A percentile compares a stretch with the other conserved stretches of the same genome.
Conservation (phyloP, 208 protist species). For the Leishmania tropica region DNA sequence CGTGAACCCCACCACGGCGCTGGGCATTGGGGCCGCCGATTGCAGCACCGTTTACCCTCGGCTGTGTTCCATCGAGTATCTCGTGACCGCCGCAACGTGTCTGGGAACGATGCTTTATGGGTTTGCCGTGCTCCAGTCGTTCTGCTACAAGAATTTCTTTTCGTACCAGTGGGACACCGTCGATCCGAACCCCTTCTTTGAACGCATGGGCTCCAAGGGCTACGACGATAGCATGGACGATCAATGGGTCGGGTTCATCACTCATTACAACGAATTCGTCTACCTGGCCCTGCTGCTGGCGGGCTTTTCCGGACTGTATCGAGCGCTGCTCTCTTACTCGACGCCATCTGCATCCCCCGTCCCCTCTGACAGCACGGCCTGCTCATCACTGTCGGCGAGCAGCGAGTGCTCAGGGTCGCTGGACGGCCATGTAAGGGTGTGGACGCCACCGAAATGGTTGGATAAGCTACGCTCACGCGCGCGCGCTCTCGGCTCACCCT, state of each 20-base stretch:
- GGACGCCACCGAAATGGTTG: not conserved
- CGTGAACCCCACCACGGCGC: constrained; percentile 5
- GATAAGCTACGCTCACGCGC: not conserved
- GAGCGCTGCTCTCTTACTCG: not conserved
- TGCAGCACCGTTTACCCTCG: constrained; percentile 3
- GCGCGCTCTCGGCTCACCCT: not conserved
- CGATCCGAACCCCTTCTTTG: not conserved
- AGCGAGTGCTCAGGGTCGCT: not conserved
- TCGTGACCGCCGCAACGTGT: not conserved
- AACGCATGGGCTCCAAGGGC: constrained; percentile 18
- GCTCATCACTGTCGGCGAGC: not conserved
- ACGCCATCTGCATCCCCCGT: not conserved
- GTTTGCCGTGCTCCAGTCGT: not conserved
- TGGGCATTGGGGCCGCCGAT: constrained; percentile 2
- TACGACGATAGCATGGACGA: constrained; percentile 22
- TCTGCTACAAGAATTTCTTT: not conserved
- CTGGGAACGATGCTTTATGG: not conserved
- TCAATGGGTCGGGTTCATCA: constrained; percentile 31
- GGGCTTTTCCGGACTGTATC: not conserved
- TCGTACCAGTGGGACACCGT: not conserved
- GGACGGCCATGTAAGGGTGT: too few species aligned
- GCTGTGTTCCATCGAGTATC: constrained; percentile 11
- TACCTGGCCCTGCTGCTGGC: constrained; percentile 11
- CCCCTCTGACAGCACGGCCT: not conserved
- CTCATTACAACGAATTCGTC: not conserved